A percentile compares a stretch with the other conserved stretches of the same genome.
Evolutionary conservation across 2,329 filamentous ascomycete genomes (phyloP).

Genomic region (Fusarium equiseti): DNA sequence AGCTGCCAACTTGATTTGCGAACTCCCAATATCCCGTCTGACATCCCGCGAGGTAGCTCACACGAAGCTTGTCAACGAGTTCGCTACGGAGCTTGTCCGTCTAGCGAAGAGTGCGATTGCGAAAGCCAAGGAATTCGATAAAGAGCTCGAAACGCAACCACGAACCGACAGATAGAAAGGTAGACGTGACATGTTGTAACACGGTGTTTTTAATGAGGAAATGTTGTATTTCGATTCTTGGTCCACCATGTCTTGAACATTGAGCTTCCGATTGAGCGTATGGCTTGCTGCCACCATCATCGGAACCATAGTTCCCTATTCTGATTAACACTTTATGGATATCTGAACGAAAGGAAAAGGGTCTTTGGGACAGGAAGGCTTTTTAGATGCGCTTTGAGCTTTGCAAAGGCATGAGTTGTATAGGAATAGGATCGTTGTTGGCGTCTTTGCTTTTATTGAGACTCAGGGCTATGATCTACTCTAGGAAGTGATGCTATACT

Average conservation of each 20-base stretch:
- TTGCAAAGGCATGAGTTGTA: neutral
- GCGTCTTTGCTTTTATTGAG: neutral
- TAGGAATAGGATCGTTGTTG: neutral
- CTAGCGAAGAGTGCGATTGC: slow-evolving; percentile 58
- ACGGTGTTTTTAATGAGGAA: neutral
- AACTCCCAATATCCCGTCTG: slow-evolving; percentile 49
- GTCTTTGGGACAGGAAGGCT: neutral
- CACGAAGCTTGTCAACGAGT: slow-evolving; percentile 57
- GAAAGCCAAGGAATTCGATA: slow-evolving; percentile 17
- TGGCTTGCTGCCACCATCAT: neutral
- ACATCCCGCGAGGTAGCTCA: slow-evolving; percentile 55
- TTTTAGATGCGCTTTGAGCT: neutral
- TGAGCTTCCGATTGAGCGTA: neutral
- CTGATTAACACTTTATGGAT: neutral
- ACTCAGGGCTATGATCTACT: neutral
- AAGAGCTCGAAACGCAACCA: neutral
- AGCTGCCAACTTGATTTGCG: slow-evolving; percentile 58
- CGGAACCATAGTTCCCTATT: neutral
- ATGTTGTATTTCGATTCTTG: neutral
- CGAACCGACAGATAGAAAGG: neutral
- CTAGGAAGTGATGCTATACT: neutral
- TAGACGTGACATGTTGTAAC: neutral
- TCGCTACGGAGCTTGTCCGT: slow-evolving; percentile 58
- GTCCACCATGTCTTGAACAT: neutral
- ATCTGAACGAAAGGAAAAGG: neutral